These are phyloP conservation scores for Vitellaria paradoxa DNA, from an alignment of 179 eudicot genomes.

Conservation along the genomic window DNA sequence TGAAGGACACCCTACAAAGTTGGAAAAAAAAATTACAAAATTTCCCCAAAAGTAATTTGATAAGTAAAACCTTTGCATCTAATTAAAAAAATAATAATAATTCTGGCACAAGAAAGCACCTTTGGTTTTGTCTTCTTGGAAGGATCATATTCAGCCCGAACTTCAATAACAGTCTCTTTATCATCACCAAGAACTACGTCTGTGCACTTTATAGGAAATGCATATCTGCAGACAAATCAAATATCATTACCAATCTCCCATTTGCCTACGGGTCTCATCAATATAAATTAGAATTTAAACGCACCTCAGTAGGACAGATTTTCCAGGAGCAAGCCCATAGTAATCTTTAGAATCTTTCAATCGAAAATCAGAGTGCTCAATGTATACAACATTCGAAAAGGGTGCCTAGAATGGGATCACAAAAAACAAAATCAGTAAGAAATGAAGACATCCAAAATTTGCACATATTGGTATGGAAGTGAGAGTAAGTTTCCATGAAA, in stretches of 20 bases:
- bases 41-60: not conserved
- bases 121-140: slow-evolving; percentile 83
- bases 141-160: slow-evolving; percentile 92
- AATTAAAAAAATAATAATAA: slow-evolving; percentile 1
- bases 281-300: slow-evolving; percentile 1
- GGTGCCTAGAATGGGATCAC: slow-evolving; percentile 52
- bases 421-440: not conserved
- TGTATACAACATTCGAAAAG: slow-evolving; percentile 78
- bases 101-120: slow-evolving; percentile 30
- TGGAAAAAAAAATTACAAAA: not conserved
- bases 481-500: not conserved
- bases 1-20: slow-evolving; percentile 80
- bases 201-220: slow-evolving; percentile 87
- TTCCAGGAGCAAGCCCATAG: slow-evolving; percentile 95
- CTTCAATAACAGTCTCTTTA: slow-evolving; percentile 75
- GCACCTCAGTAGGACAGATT: slow-evolving; percentile 81
- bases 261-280: not conserved
- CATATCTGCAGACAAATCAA: slow-evolving; percentile 54
- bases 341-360: slow-evolving; percentile 93
- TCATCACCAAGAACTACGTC: slow-evolving; percentile 78
- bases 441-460: not conserved
- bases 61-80: not conserved
- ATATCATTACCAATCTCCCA: not conserved
- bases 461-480: not conserved
- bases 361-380: slow-evolving; percentile 84